These are phyloP conservation scores for Apiotrichum sp. DNA, from an alignment of 1,284 basidiomycete genomes.

Conservation along the genomic window DNA sequence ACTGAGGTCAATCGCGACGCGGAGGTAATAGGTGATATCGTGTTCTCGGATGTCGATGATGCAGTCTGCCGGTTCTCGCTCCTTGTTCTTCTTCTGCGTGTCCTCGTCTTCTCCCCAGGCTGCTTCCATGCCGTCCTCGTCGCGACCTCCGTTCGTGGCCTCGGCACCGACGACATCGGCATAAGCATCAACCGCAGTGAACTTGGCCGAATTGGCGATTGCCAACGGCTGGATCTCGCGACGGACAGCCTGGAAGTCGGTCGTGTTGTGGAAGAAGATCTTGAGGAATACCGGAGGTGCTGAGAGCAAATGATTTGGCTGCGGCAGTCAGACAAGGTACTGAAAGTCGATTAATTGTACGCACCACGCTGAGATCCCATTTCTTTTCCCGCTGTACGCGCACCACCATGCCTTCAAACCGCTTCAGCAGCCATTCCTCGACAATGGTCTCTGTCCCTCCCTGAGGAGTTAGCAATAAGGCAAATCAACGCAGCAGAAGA, in stretches of 20 bases:
- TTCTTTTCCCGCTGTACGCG: slow-evolving; percentile 76
- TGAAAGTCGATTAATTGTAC: neutral
- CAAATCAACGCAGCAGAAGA: slow-evolving; percentile 11
- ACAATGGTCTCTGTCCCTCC: slow-evolving; percentile 79
- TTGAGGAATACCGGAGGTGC: slow-evolving; percentile 82
- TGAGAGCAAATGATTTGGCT: slow-evolving; percentile 92
- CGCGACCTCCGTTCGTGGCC: slow-evolving; percentile 54
- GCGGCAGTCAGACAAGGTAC: neutral
- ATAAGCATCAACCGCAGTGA: slow-evolving; percentile 93
- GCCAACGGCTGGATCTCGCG: slow-evolving; percentile 87
- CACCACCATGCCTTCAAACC: slow-evolving; percentile 79
- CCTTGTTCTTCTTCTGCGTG: slow-evolving; percentile 51
- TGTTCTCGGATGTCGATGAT: slow-evolving; percentile 94
- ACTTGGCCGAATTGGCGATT: slow-evolving; percentile 82
- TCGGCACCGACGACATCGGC: slow-evolving; percentile 86
- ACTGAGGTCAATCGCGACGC: slow-evolving; percentile 94
- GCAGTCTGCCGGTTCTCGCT: slow-evolving; percentile 73
- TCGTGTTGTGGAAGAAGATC: slow-evolving; percentile 85
- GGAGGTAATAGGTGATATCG: slow-evolving; percentile 95
- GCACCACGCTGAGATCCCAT: slow-evolving; percentile 78
- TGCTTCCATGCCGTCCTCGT: slow-evolving; percentile 32
- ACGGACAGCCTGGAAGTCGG: slow-evolving; percentile 80
- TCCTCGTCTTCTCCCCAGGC: slow-evolving; percentile 56
- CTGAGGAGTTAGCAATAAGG: slow-evolving; percentile 49
- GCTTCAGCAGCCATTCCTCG: slow-evolving; percentile 93